Evolutionary conservation across 495 filamentous ascomycete species (phyloP).

Genomic region (Pseudotulostoma volvatum): DNA sequence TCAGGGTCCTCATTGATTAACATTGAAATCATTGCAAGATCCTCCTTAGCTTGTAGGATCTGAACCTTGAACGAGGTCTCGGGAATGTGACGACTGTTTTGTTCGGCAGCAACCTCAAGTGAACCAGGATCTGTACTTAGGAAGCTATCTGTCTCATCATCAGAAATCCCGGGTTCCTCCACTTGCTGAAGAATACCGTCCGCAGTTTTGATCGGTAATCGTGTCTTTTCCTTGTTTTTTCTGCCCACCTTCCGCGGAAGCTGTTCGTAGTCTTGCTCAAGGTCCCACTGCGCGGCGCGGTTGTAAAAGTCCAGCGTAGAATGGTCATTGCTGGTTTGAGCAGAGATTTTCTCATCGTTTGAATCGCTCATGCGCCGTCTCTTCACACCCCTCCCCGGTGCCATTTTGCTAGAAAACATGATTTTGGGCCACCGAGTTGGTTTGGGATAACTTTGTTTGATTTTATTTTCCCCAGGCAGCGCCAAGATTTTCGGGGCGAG

Average conservation of each 20-base stretch:
- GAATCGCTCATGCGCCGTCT: constrained; percentile 39
- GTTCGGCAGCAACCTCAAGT: constrained; percentile 23
- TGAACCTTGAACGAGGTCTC: constrained; percentile 57
- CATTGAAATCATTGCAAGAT: constrained; percentile 66
- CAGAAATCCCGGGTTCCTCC: constrained; percentile 27
- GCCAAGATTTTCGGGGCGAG: too few relatives aligned
- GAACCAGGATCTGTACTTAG: constrained; percentile 32
- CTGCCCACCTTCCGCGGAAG: constrained; percentile 54
- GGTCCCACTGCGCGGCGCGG: constrained; percentile 51
- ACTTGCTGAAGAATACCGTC: constrained; percentile 53
- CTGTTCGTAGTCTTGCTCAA: constrained; percentile 83
- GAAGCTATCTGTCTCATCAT: constrained; percentile 34
- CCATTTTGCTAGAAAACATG: too few relatives aligned
- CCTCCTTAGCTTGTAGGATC: constrained; percentile 77
- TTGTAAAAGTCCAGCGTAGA: constrained; percentile 19
- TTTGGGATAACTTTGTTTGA: too few relatives aligned
- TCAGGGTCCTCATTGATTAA: constrained; percentile 85
- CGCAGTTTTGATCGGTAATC: constrained; percentile 70
- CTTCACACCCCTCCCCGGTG: constrained; percentile 32
- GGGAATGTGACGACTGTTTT: constrained; percentile 39
- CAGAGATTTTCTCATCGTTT: constrained; percentile 20
- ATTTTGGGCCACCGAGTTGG: too few relatives aligned
- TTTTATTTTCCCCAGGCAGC: too few relatives aligned
- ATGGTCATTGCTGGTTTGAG: constrained; percentile 12
- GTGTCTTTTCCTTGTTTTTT: constrained; percentile 51